These are phyloP conservation scores for Linnemannia hyalina DNA, from an alignment of 192 early-diverging fungal genomes.

Conservation along the genomic window DNA sequence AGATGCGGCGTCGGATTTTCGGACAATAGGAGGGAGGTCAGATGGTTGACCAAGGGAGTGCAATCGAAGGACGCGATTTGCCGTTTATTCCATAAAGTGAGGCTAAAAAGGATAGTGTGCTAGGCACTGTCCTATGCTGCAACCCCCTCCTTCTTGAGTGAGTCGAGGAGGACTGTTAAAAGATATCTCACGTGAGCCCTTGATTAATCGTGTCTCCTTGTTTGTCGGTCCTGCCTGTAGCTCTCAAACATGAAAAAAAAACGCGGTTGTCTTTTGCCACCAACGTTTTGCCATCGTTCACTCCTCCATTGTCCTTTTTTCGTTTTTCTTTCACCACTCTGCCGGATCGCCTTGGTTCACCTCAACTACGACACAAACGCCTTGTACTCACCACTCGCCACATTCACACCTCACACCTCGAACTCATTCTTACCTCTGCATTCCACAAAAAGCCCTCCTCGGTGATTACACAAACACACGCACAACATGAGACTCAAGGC, in stretches of 20 bases:
- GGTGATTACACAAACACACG: not conserved
- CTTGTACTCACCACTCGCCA: not conserved
- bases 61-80: not conserved
- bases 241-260: not conserved
- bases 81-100: not conserved
- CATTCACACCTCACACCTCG: not conserved
- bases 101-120: no score
- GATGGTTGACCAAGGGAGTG: not conserved
- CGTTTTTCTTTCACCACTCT: not conserved
- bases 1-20: not conserved
- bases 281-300: not conserved
- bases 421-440: not conserved
- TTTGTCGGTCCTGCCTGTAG: not conserved
- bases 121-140: no score
- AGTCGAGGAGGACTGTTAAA: not conserved
- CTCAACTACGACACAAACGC: not conserved
- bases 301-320: no score
- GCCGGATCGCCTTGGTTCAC: not conserved
- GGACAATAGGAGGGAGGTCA: not conserved
- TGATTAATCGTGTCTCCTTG: not conserved
- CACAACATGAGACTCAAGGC: conserved; percentile 42
- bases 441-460: not conserved
- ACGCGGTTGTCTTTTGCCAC: conserved; percentile 3
- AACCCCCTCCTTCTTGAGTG: no score
- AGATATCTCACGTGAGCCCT: not conserved